Evolutionary conservation across 768 basidiomycete genomes (phyloP).

Genomic region (Asterophora parasitica): DNA sequence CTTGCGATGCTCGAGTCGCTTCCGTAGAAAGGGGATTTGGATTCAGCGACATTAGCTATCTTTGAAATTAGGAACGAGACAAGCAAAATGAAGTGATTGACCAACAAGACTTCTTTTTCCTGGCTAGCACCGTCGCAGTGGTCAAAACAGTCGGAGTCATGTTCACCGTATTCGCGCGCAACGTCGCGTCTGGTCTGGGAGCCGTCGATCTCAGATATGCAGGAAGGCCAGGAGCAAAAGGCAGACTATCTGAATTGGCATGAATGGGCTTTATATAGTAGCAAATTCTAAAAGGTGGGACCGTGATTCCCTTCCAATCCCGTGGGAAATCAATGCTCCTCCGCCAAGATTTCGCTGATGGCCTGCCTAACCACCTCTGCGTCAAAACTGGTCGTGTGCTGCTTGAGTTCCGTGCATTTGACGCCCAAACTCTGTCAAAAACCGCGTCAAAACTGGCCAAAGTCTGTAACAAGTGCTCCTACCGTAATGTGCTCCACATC

Average conservation of each 20-base stretch:
- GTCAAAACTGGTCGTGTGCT: constrained; percentile 34
- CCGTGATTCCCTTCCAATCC: too few species aligned
- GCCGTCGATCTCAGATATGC: neutral
- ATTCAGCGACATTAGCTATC: neutral
- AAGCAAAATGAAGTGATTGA: neutral
- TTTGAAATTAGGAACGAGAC: neutral
- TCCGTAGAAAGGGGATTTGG: constrained; percentile 1
- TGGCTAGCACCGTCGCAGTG: neutral
- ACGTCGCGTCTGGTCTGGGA: too few species aligned
- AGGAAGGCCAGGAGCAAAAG: neutral
- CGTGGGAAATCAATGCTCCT: too few species aligned
- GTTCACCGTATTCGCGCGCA: neutral
- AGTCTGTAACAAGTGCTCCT: constrained; percentile 22
- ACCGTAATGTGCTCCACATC: constrained; percentile 62
- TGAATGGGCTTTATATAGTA: constrained; percentile 6
- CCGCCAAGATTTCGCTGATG: constrained; percentile 27
- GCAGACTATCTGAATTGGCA: neutral
- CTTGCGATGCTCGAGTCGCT: constrained; percentile 6
- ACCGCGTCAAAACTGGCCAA: constrained; percentile 1
- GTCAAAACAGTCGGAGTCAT: neutral
- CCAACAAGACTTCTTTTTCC: constrained; percentile 3
- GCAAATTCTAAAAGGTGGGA: neutral
- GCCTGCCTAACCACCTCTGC: constrained; percentile 40
- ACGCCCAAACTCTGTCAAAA: constrained; percentile 51
- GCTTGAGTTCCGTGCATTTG: constrained; percentile 45